These are phyloP conservation scores for Phallus indusiatus DNA, from an alignment of 768 basidiomycete species.

Conservation along the genomic window DNA sequence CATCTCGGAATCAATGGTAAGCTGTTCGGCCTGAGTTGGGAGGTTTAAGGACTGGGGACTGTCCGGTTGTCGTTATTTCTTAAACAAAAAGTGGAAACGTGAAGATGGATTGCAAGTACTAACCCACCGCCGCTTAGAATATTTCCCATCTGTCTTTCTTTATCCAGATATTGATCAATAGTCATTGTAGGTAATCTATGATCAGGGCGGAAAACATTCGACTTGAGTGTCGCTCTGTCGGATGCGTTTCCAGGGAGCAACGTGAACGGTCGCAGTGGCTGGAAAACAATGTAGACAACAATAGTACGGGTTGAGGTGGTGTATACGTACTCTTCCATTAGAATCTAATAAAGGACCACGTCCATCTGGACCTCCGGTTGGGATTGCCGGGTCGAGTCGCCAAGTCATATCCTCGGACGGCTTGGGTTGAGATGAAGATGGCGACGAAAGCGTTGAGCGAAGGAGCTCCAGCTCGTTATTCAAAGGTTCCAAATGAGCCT, in stretches of 20 bases:
- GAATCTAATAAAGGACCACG: slow-evolving; percentile 64
- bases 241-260: slow-evolving; percentile 65
- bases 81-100: background rate
- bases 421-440: slow-evolving; percentile 24
- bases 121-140: slow-evolving; percentile 85
- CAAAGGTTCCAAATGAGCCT: slow-evolving; percentile 55
- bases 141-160: slow-evolving; percentile 76
- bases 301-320: no score
- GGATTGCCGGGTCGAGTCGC: slow-evolving; percentile 54
- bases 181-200: slow-evolving; percentile 91
- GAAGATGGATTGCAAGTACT: slow-evolving; percentile 20
- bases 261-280: slow-evolving; percentile 90
- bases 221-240: slow-evolving; percentile 66
- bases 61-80: slow-evolving; percentile 2
- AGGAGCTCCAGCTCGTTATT: slow-evolving; percentile 68
- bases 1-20: slow-evolving; percentile 71
- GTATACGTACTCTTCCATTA: slow-evolving; percentile 55
- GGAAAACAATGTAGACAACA: background rate
- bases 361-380: slow-evolving; percentile 26
- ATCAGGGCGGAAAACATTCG: slow-evolving; percentile 75
- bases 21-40: slow-evolving; percentile 69
- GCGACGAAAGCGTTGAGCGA: slow-evolving; percentile 38
- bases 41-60: slow-evolving; percentile 59
- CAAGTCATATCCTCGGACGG: slow-evolving; percentile 51
- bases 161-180: slow-evolving; percentile 87